These are phyloP conservation scores for Polyplosphaeria fusca DNA, from an alignment of 495 filamentous ascomycete genomes.

Conservation along the genomic window DNA sequence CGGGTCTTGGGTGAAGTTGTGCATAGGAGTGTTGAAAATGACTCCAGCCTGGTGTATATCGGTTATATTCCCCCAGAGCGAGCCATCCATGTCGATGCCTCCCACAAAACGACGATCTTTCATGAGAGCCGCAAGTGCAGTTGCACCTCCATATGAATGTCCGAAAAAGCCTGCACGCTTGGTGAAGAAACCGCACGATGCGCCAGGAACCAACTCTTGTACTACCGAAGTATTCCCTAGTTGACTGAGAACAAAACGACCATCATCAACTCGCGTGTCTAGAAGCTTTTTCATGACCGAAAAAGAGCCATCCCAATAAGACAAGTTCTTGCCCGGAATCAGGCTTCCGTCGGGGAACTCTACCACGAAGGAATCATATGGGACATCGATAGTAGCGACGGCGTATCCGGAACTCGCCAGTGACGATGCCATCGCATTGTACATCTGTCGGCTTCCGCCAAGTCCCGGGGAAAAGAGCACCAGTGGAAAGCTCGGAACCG, in stretches of 20 bases:
- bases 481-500: background rate
- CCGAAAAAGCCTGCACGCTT: conserved; percentile 33
- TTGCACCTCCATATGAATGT: conserved; percentile 56
- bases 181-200: conserved; percentile 10
- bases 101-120: conserved; percentile 45
- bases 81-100: conserved; percentile 51
- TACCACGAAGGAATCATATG: conserved; percentile 50
- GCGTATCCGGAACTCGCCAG: conserved; percentile 23
- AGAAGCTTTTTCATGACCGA: conserved; percentile 36
- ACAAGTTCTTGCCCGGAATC: conserved; percentile 23
- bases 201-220: conserved; percentile 14
- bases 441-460: background rate
- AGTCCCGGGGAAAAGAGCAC: conserved; percentile 28
- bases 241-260: conserved; percentile 18
- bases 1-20: conserved; percentile 10
- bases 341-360: conserved; percentile 49
- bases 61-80: background rate
- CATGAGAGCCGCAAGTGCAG: conserved; percentile 45
- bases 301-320: conserved; percentile 12
- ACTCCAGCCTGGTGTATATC: conserved; percentile 10
- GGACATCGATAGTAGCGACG: conserved; percentile 50
- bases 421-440: conserved; percentile 18
- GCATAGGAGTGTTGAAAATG: conserved; percentile 17
- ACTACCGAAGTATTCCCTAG: conserved; percentile 2
- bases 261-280: conserved; percentile 8